These are phyloP conservation scores for Stromatinia cepivora DNA, from an alignment of 2,329 filamentous ascomycete genomes.

Conservation along the genomic window DNA sequence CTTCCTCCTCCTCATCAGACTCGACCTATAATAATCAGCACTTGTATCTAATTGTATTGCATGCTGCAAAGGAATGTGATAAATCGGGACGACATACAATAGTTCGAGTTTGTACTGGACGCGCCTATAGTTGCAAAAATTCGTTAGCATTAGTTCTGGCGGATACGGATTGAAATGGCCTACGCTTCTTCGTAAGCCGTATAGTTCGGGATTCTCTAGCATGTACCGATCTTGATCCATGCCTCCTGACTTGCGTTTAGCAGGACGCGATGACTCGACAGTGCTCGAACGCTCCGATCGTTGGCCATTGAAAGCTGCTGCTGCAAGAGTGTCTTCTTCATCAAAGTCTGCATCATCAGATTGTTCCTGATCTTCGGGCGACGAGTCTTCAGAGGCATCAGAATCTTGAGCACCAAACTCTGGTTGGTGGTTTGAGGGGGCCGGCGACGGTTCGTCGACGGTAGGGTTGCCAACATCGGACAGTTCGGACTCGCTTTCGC, in stretches of 20 bases:
- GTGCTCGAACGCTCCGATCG: constrained; percentile 64
- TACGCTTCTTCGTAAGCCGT: constrained; percentile 92
- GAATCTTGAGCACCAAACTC: constrained; percentile 39
- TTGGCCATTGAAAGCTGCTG: constrained; percentile 48
- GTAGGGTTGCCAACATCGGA: constrained; percentile 67
- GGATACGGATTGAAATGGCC: constrained; percentile 40
- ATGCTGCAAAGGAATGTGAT: not conserved
- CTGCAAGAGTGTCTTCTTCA: constrained; percentile 60
- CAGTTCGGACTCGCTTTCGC: constrained; percentile 71
- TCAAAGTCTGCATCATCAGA: constrained; percentile 76
- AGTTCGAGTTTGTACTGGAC: constrained; percentile 54
- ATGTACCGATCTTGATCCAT: constrained; percentile 77
- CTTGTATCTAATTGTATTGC: constrained; percentile 17
- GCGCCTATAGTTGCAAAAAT: constrained; percentile 45
- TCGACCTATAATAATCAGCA: constrained; percentile 50
- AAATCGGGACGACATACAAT: constrained; percentile 50
- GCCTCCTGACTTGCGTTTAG: constrained; percentile 70
- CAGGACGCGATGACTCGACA: constrained; percentile 64
- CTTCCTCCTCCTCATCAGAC: constrained; percentile 54
- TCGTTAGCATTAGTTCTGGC: constrained; percentile 28
- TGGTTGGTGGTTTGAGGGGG: constrained; percentile 45
- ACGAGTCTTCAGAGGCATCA: constrained; percentile 39
- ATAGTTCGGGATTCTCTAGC: constrained; percentile 87
- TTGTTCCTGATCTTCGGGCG: constrained; percentile 49
- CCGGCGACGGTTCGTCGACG: constrained; percentile 51